Conservation (phyloP, 495 filamentous ascomycete species). For the Cercophora samala region DNA sequence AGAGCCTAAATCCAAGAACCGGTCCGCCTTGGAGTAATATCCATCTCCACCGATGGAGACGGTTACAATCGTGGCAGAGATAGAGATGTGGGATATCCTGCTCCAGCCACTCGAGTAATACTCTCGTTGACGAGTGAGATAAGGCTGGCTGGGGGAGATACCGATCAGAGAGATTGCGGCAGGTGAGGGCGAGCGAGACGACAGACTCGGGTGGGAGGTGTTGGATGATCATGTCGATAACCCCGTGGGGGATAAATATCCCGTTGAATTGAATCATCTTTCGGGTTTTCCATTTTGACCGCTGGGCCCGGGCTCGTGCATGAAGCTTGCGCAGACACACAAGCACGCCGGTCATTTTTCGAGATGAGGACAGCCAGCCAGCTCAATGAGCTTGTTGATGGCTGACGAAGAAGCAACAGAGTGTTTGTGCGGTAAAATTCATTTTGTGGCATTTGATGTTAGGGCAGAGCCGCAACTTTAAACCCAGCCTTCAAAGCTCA, state of each 20-base stretch:
- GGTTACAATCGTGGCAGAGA: neutral
- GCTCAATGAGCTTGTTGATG: too few relatives aligned
- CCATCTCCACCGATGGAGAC: neutral
- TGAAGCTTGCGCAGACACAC: too few relatives aligned
- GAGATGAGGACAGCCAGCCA: too few relatives aligned
- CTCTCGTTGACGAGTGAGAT: neutral
- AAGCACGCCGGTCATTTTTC: too few relatives aligned
- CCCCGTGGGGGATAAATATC: neutral
- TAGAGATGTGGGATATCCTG: neutral
- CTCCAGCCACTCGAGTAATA: neutral
- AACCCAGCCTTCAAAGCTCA: too few relatives aligned
- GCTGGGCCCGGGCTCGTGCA: too few relatives aligned
- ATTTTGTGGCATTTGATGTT: slow-evolving; percentile 30
- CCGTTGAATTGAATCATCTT: too few relatives aligned
- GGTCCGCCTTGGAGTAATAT: neutral
- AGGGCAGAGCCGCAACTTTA: too few relatives aligned
- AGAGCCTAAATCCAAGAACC: neutral
- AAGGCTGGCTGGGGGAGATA: neutral
- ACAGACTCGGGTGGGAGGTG: neutral
- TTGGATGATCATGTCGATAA: neutral
- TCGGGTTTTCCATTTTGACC: too few relatives aligned
- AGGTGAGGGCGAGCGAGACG: neutral
- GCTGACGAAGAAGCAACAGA: too few relatives aligned
- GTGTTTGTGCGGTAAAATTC: too few relatives aligned
- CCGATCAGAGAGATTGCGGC: neutral